Evolutionary conservation across 2,329 filamentous ascomycete genomes (phyloP).

Genomic region (Drechslerella coelobrocha): DNA sequence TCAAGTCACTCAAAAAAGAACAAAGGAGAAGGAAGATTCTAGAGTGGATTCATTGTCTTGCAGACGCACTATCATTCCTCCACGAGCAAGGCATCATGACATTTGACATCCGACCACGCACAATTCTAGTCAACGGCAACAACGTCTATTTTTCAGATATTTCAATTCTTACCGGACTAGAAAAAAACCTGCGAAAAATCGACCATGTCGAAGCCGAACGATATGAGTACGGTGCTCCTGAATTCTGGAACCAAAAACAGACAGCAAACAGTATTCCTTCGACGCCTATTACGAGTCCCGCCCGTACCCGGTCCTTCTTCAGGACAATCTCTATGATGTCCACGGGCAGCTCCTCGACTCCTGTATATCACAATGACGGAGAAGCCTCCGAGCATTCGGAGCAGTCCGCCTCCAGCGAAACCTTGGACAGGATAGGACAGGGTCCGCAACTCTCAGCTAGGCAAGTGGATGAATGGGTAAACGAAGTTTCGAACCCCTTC

Average conservation of each 20-base stretch:
- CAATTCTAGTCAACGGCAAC: constrained; percentile 69
- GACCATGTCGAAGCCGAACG: constrained; percentile 68
- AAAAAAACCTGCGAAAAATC: constrained; percentile 16
- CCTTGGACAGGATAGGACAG: background rate
- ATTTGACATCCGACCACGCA: constrained; percentile 73
- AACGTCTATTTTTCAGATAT: constrained; percentile 74
- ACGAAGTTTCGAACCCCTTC: constrained; percentile 31
- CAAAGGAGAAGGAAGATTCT: constrained; percentile 68
- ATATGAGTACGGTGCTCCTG: constrained; percentile 75
- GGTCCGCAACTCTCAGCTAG: constrained; percentile 2
- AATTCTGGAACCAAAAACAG: constrained; percentile 61
- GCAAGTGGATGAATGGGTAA: constrained; percentile 30
- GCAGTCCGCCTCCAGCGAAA: constrained; percentile 26
- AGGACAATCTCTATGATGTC: constrained; percentile 42
- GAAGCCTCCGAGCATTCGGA: constrained; percentile 24
- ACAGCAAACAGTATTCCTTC: constrained; percentile 19
- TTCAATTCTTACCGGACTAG: constrained; percentile 31
- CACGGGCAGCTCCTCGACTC: background rate
- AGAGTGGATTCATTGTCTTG: constrained; percentile 76
- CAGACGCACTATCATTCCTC: constrained; percentile 71
- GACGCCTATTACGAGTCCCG: constrained; percentile 21
- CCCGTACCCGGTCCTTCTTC: constrained; percentile 35
- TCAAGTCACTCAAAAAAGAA: constrained; percentile 68
- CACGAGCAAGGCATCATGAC: constrained; percentile 70
- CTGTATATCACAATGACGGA: constrained; percentile 11